These are phyloP conservation scores for Ilex asprella DNA, from an alignment of 257 asterid species.

Conservation along the genomic window DNA sequence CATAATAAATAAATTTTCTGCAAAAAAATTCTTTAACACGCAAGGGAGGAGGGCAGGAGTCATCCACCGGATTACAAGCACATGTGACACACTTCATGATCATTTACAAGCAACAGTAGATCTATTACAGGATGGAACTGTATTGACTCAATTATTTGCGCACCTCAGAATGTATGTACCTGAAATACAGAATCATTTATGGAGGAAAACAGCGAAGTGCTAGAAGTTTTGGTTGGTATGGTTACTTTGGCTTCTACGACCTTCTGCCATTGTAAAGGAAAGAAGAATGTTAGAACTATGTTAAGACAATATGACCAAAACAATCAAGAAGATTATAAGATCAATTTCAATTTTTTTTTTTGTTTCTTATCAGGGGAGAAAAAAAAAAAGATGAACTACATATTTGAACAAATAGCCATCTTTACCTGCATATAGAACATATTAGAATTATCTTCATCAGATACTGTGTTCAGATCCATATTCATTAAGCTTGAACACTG, in stretches of 20 bases:
- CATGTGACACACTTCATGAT: background rate
- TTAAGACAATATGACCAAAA: background rate
- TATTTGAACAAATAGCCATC: background rate
- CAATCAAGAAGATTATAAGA: background rate
- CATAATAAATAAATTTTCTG: background rate
- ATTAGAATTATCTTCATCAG: constrained; percentile 37
- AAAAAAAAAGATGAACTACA: constrained; percentile 8
- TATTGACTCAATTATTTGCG: background rate
- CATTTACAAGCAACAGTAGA: background rate
- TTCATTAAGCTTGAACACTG: constrained; percentile 47
- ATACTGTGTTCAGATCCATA: constrained; percentile 28
- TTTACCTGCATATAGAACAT: constrained; percentile 65
- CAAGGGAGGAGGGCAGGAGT: no score
- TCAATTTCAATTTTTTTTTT: background rate
- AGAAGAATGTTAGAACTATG: background rate
- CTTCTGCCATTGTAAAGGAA: constrained; percentile 31
- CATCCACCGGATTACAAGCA: background rate
- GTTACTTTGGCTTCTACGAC: constrained; percentile 26
- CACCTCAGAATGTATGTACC: constrained; percentile 33
- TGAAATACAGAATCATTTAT: constrained; percentile 59
- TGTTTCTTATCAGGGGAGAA: background rate
- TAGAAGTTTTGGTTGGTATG: constrained; percentile 25
- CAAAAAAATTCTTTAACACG: background rate
- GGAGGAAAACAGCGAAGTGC: constrained; percentile 36
- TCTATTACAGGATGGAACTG: background rate